Evolutionary conservation across 345 rosid species (phyloP).

Genomic region (Mercurialis annua): DNA sequence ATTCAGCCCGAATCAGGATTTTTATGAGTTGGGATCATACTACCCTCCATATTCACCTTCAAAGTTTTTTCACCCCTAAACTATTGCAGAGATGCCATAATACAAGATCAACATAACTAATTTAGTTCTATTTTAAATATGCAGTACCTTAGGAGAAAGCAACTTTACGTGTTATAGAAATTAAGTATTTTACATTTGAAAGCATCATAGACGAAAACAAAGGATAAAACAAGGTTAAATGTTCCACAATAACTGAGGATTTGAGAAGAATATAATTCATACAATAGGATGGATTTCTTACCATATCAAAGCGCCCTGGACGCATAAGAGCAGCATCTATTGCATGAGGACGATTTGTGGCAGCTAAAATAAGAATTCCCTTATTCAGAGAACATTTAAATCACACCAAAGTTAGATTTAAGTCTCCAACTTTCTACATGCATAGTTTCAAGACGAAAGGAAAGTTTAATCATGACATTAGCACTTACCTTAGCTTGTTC

Average conservation of each 20-base stretch:
- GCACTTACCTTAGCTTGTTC: conserved; percentile 72
- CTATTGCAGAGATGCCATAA: neutral
- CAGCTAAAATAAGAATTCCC: conserved; percentile 92
- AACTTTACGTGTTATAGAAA: neutral
- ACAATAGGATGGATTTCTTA: conserved; percentile 25
- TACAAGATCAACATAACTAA: neutral
- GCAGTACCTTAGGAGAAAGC: neutral
- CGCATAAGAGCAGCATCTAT: conserved; percentile 96
- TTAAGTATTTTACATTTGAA: neutral
- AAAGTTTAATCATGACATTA: neutral
- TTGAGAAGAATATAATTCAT: neutral
- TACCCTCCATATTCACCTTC: neutral
- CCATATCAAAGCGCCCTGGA: conserved; percentile 93
- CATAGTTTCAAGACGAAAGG: neutral
- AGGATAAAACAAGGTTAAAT: neutral
- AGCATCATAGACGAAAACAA: neutral
- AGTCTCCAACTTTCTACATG: neutral
- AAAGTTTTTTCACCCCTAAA: neutral
- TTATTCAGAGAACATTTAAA: conserved; percentile 19
- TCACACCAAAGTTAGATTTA: neutral
- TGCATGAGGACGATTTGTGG: conserved; percentile 87
- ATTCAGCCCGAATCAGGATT: neutral
- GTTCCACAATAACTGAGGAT: neutral
- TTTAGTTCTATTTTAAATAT: neutral
- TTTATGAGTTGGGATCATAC: neutral